Evolutionary conservation across 2,329 filamentous ascomycete genomes (phyloP), one percentile per base, ranked within the genome.

Genomic region (Colletotrichum liriopes): DNA sequence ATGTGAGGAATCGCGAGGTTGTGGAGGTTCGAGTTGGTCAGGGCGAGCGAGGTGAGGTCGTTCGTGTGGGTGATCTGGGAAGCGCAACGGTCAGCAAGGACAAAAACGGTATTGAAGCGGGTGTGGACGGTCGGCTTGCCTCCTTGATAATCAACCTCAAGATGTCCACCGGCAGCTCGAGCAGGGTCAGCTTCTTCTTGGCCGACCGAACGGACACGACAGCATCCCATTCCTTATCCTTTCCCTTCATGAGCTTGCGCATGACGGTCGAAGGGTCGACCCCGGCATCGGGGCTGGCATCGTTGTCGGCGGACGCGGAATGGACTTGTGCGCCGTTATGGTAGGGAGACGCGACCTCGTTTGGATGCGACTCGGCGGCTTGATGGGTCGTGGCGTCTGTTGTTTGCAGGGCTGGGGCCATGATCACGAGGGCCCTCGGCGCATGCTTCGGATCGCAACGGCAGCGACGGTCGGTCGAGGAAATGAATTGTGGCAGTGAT

Each of bases 121-220:
- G 60, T 29, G 64, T 51, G 54, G 35, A 18, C 12, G 26, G 18
- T 11, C 35, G 54, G 77, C 84, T 79, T 84, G 91, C 93, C 88
- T 96, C 92, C 82, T 93, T 93, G 67, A 96, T 89, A 72, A 96
- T 94, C 76, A 94, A 87, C 75, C 93, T 93, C 54, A 96, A 82
- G 26, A 96, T 88, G 79, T 96, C 94, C 72, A 95, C 86, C 1
- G 94, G 94, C 26, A 96, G 86, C 78, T 95, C 93, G 35, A 96
- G 85, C 59, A 96, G 84, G 45, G 86, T 87, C 72, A 94, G 84
- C 35, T 74, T 74, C 32, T 74, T 74, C 32, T 74, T 75, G n/a
- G 67, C 72, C 32, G 62, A 60, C 26, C 52, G 55, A 56, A 39
- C 65, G 43, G 72, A 74, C 85, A 90, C 79, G 84, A 93, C 81